Conservation (phyloP, 495 filamentous ascomycete species). For the Aspergillus baeticus region DNA sequence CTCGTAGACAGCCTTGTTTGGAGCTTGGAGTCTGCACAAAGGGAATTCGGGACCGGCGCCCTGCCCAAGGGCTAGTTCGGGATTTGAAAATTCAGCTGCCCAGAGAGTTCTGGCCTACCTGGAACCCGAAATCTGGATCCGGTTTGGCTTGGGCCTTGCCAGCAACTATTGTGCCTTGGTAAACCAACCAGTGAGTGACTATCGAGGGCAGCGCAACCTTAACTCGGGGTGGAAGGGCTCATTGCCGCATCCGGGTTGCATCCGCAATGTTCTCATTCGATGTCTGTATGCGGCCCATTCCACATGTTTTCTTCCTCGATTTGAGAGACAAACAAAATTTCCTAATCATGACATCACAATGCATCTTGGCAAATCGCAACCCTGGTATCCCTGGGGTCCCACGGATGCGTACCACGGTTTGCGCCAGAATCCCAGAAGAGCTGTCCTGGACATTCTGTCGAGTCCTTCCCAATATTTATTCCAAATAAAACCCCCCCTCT, state of each 20-base stretch:
- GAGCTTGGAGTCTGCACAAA: too few species aligned
- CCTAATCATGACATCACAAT: not conserved
- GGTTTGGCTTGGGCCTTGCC: too few species aligned
- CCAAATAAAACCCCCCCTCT: not conserved
- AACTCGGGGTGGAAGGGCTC: not conserved
- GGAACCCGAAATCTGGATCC: too few species aligned
- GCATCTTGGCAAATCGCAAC: not conserved
- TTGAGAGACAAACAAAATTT: not conserved
- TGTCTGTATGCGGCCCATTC: not conserved
- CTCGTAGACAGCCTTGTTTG: too few species aligned
- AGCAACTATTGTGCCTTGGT: too few species aligned
- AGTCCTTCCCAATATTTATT: not conserved
- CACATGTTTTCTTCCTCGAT: not conserved
- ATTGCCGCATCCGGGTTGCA: not conserved
- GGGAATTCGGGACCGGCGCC: too few species aligned
- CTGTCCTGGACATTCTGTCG: not conserved
- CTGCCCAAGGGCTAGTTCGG: too few species aligned
- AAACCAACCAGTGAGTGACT: too few species aligned
- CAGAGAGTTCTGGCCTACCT: too few species aligned
- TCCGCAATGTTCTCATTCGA: not conserved
- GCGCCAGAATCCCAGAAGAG: not conserved
- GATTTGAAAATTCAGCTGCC: too few species aligned
- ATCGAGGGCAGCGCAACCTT: too few species aligned
- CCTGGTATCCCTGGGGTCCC: not conserved
- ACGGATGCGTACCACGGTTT: not conserved